phyloP scores from a whole-genome alignment of 2,329 filamentous ascomycete species.

The Trichoderma hamatum region DNA sequence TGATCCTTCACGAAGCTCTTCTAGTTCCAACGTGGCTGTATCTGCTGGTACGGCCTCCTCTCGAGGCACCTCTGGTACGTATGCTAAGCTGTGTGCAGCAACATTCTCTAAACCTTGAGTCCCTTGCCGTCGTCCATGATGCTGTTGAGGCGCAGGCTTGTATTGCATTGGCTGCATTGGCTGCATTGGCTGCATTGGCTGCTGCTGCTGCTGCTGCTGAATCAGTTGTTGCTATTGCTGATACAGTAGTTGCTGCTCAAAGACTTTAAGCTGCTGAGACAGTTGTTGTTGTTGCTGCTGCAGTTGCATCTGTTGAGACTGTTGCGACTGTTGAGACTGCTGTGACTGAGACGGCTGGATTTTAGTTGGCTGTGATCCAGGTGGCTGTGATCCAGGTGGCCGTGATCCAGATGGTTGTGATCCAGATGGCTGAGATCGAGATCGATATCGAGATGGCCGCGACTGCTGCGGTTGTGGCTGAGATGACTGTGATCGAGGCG shows the following conservation, averaged over 20 bases:
- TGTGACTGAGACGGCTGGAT: neutral
- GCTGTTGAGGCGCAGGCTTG: neutral
- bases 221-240: too few relatives aligned
- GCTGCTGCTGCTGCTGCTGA: too few relatives aligned
- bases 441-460: neutral
- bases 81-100: constrained; percentile 1
- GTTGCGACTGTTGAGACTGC: neutral
- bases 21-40: neutral
- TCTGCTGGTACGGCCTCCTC: neutral
- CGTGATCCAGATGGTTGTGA: neutral
- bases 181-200: too few relatives aligned
- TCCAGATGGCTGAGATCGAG: neutral
- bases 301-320: neutral
- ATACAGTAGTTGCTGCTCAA: too few relatives aligned
- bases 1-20: too few relatives aligned
- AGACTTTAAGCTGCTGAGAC: too few relatives aligned
- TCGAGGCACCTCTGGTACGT: neutral
- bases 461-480: neutral
- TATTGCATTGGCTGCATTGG: neutral
- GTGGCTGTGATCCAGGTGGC: neutral
- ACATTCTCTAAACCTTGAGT: neutral
- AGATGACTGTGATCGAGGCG: neutral
- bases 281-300: neutral
- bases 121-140: neutral
- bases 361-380: neutral